Percentiles rank a stretch among this genome's conserved stretches.
Evolutionary conservation across 306 rosid species (phyloP).

Genomic region (Cucumis sativus): Cucumber_9930_V3 NC_026660.2:24881501-24882000

Average conservation of each 20-base stretch:
- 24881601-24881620: constrained; percentile 25
- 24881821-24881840: constrained; percentile 1
- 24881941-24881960: constrained; percentile 6
- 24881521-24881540: constrained; percentile 5
- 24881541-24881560: constrained; percentile 10
- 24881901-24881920: constrained; percentile 14
- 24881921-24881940: not conserved
- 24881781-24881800: not conserved
- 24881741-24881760: constrained; percentile 1
- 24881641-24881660: constrained; percentile 27
- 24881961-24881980: constrained; percentile 11
- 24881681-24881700: constrained; percentile 24
- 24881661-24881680: constrained; percentile 22
- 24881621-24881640: constrained; percentile 22
- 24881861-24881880: not conserved
- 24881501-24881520: constrained; percentile 9
- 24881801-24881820: constrained; percentile 6
- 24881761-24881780: constrained; percentile 3
- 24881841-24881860: not conserved
- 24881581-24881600: constrained; percentile 31
- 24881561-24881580: not conserved
- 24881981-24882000: constrained; percentile 12
- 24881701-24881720: constrained; percentile 12
- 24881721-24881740: constrained; percentile 20
- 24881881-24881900: not conserved